Evolutionary conservation across 169 alveolate species (phyloP).

Genomic region (Plasmodium fragile): DNA sequence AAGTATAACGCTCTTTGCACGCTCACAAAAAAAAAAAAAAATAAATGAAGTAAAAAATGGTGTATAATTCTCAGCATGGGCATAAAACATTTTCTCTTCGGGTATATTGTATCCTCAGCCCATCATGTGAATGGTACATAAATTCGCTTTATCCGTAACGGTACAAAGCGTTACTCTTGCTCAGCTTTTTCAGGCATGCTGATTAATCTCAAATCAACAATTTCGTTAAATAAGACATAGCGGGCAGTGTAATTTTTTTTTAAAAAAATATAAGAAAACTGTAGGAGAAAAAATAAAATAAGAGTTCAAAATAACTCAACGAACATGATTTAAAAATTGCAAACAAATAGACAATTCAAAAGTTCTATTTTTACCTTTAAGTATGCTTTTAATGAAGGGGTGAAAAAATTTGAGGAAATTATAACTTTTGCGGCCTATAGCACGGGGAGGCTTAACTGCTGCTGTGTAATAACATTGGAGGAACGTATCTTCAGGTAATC

Average conservation of each 20-base stretch:
- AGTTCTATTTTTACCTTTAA: not conserved
- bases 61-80: not conserved
- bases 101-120: not conserved
- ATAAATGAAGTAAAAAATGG: not conserved
- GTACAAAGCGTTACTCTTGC: not conserved
- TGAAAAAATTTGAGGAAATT: not conserved
- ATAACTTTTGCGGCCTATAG: not conserved
- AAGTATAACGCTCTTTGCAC: not conserved
- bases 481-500: not conserved
- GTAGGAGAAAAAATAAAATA: not conserved
- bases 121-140: not conserved
- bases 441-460: not conserved
- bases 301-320: not conserved
- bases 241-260: not conserved
- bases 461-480: not conserved
- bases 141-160: not conserved
- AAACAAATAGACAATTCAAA: not conserved
- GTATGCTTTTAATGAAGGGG: not conserved
- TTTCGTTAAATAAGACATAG: not conserved
- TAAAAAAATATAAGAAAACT: not conserved
- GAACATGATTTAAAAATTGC: not conserved
- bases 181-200: not conserved
- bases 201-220: not conserved
- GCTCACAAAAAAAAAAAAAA: not conserved
- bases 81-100: not conserved